Evolutionary conservation across 2,329 filamentous ascomycete genomes (phyloP), one percentile per base, ranked within the genome.

Genomic region (Nothophoma quercina): DNA sequence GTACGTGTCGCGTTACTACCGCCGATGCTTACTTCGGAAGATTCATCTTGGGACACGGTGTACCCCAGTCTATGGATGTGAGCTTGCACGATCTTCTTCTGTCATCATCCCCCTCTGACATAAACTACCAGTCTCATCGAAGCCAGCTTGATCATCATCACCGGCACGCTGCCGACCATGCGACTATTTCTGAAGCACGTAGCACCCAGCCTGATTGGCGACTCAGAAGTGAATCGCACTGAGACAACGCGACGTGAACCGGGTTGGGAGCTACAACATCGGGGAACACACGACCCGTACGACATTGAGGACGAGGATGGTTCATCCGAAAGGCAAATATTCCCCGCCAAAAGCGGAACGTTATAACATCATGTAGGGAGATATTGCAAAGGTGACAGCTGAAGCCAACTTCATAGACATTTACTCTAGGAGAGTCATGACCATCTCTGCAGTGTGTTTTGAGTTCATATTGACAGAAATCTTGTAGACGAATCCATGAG

Each of bases 141-240:
- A 53, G 64, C 67, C 1, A 78, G 77, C 26, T 64, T 78, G 0
- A 69, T 77, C 42, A 68, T 78, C 23, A 74, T 76, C 10, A 78
- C 74, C 55, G 74, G 73, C 13, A 71, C 73, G 3, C 69, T 77
- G 33, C 75, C 75, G 0, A 77, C 75, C 0, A 58, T 78, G 7
- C 70, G 72, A 15, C 72, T 75, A 6, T 78, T 77, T 63, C 64
- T 77, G 50, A 63, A 63, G 2, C 71, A 75, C 44, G 60, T 77
- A 8, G 68, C 73, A 0, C 74, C 74, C 2, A 33, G 16, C 15
- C 21, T 48, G 23, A 33, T 56, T 16, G 54, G 48, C 6, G 39
- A 45, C 7, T 30, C 43, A 4, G 41, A 55, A 7, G 25, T 8
- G 7, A 22, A 41, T 9, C 41, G 23, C 4, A 25, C 42, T 2